Conservation (phyloP, 257 asterid genomes). For the Nyctanthes arbortristis region DNA sequence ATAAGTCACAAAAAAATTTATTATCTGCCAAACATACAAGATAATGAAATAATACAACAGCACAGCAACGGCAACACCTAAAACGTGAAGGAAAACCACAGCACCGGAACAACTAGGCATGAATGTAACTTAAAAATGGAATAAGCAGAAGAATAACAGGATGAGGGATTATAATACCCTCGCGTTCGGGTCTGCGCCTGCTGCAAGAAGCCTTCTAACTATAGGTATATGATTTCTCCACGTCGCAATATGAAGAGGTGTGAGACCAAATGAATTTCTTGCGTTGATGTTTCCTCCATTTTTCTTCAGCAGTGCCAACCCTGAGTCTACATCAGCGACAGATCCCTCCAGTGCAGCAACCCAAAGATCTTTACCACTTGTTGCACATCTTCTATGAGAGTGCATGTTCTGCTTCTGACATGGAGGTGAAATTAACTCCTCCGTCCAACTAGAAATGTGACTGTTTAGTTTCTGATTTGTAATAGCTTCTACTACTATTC, state of each 20-base stretch:
- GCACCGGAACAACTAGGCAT: conserved; percentile 23
- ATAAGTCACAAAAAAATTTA: background rate
- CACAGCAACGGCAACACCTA: conserved; percentile 18
- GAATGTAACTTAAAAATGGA: conserved; percentile 23
- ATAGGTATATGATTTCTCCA: conserved; percentile 93
- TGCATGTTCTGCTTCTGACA: conserved; percentile 54
- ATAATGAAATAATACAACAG: conserved; percentile 6
- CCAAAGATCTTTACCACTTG: conserved; percentile 73
- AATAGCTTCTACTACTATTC: conserved; percentile 12
- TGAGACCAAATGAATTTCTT: conserved; percentile 75
- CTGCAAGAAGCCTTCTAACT: conserved; percentile 85
- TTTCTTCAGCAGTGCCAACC: conserved; percentile 68
- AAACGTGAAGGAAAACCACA: conserved; percentile 8
- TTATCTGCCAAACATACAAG: background rate
- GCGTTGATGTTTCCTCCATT: conserved; percentile 77
- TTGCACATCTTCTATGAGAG: conserved; percentile 42
- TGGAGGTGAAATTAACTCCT: conserved; percentile 51
- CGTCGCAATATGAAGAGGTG: conserved; percentile 91
- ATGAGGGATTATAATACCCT: conserved; percentile 69
- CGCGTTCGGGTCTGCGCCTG: conserved; percentile 98
- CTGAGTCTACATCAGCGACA: conserved; percentile 67
- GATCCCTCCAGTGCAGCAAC: conserved; percentile 66
- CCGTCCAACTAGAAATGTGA: conserved; percentile 39
- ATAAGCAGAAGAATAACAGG: conserved; percentile 26
- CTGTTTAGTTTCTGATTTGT: background rate